Evolutionary conservation across 805 yeast species (phyloP).

Genomic region (Jamesozyma jinghongensis): DNA sequence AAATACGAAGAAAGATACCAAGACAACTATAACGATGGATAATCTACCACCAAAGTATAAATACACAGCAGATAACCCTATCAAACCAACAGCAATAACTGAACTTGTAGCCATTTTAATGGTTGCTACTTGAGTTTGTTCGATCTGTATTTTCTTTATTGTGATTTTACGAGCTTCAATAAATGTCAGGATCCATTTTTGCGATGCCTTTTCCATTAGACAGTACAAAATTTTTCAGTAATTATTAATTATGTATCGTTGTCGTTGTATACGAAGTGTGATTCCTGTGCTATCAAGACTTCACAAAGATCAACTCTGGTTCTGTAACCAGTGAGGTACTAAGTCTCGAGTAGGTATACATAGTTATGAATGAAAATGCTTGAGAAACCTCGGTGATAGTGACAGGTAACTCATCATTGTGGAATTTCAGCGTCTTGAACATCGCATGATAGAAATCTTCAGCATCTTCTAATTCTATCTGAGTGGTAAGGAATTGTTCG

Average conservation of each 20-base stretch:
- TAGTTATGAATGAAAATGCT: neutral
- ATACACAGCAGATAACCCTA: slow-evolving; percentile 8
- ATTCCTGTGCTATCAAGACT: neutral
- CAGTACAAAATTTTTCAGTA: too few relatives aligned
- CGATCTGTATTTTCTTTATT: too few relatives aligned
- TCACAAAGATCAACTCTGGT: neutral
- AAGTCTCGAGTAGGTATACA: neutral
- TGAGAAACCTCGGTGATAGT: neutral
- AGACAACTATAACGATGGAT: slow-evolving; percentile 26
- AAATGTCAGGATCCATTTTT: too few relatives aligned
- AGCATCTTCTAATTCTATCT: slow-evolving; percentile 4
- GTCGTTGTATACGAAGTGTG: too few relatives aligned
- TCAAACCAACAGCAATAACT: slow-evolving; percentile 5
- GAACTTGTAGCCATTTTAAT: slow-evolving; percentile 3
- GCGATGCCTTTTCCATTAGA: too few relatives aligned
- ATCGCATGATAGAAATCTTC: slow-evolving; percentile 8
- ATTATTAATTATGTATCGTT: too few relatives aligned
- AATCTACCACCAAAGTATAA: slow-evolving; percentile 32
- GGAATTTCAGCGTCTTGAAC: slow-evolving; percentile 1
- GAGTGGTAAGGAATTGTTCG: neutral
- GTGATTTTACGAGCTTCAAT: too few relatives aligned
- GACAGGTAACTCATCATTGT: neutral
- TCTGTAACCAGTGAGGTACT: neutral
- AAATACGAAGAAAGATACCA: slow-evolving; percentile 20
- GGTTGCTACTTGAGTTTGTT: too few relatives aligned